Conservation (phyloP, 2,329 filamentous ascomycete species). For the Ophiocordyceps camponoti-rufipedis region DNA sequence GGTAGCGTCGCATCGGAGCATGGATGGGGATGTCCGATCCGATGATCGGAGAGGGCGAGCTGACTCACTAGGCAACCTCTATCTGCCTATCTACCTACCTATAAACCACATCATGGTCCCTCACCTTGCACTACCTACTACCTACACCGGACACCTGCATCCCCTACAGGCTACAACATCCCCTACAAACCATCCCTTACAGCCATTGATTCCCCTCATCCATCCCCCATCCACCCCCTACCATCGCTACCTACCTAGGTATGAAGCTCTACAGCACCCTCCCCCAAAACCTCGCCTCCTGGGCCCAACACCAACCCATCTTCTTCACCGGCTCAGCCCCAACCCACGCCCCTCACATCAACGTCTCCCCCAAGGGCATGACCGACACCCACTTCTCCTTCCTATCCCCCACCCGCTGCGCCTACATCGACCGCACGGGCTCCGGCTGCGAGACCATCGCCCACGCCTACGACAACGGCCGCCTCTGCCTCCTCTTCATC, state of each 20-base stretch:
- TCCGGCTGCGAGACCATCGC: slow-evolving; percentile 61
- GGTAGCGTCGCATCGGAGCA: no score
- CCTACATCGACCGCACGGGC: slow-evolving; percentile 58
- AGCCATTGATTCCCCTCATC: no score
- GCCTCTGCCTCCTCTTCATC: slow-evolving; percentile 58
- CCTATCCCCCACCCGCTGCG: slow-evolving; percentile 36
- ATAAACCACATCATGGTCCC: no score
- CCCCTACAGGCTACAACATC: no score
- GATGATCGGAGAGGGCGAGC: no score
- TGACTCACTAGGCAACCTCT: no score
- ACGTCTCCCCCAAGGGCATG: slow-evolving; percentile 59
- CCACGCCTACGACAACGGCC: slow-evolving; percentile 60
- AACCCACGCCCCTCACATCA: slow-evolving; percentile 49
- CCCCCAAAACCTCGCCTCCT: slow-evolving; percentile 34
- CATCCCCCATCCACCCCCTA: slow-evolving; percentile 1
- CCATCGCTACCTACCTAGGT: neutral
- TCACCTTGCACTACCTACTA: no score
- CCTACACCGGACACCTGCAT: no score
- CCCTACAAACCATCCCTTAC: no score
- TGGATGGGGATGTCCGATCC: no score
- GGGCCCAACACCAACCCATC: slow-evolving; percentile 49
- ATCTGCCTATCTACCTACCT: no score
- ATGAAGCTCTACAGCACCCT: slow-evolving; percentile 46
- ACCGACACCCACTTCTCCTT: slow-evolving; percentile 43
- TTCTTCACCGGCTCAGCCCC: slow-evolving; percentile 64